Conservation (phyloP, 139 green algal species). For the Micromonas commoda region DNA sequence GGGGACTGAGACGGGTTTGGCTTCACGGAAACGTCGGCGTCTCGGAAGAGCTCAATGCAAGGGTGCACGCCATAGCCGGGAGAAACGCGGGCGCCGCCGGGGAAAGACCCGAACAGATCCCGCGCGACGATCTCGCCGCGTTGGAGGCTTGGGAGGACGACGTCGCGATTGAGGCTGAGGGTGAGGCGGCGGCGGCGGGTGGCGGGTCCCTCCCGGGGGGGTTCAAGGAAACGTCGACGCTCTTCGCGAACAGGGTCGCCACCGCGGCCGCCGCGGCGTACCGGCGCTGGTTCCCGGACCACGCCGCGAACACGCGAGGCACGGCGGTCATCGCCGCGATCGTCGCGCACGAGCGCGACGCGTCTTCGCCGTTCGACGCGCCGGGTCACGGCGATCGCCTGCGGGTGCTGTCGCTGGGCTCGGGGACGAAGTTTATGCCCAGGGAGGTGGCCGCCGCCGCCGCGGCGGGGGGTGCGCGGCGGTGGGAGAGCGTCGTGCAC, state of each 20-base stretch:
- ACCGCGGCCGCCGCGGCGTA: background rate
- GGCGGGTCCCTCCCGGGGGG: too few species aligned
- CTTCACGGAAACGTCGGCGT: constrained; percentile 3
- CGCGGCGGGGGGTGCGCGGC: background rate
- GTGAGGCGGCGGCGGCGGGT: background rate
- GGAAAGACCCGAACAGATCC: background rate
- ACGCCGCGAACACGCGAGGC: background rate
- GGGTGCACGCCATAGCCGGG: background rate
- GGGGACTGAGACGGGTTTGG: background rate
- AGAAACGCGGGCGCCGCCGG: background rate
- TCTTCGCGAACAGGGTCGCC: background rate
- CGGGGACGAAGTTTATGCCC: constrained; percentile 16
- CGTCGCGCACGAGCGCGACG: background rate
- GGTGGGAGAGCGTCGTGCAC: background rate
- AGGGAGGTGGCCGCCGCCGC: background rate
- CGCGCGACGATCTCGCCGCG: background rate
- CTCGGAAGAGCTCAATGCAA: background rate
- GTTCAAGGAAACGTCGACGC: background rate
- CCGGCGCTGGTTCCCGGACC: background rate
- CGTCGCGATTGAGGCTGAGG: background rate
- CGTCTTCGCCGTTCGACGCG: background rate
- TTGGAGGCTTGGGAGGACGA: background rate
- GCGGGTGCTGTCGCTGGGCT: background rate
- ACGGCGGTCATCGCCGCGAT: background rate
- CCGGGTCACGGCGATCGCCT: background rate